Conservation (phyloP, 2,329 filamentous ascomycete species). For the Zopfia rhizophila region DNA sequence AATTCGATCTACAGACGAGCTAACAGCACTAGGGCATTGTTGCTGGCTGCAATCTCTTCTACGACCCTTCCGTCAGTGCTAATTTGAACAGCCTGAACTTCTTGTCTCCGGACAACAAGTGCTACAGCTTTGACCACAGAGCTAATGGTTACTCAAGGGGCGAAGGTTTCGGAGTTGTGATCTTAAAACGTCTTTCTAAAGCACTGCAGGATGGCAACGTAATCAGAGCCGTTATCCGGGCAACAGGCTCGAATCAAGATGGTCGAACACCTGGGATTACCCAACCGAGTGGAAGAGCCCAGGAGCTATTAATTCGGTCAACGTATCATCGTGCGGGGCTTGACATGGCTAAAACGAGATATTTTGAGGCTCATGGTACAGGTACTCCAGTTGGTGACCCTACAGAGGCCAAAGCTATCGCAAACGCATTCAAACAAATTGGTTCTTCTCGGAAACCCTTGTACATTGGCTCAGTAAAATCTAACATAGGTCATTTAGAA, state of each 20-base stretch:
- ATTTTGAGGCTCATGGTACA: conserved; percentile 62
- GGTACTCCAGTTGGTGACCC: conserved; percentile 65
- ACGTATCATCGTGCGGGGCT: conserved; percentile 52
- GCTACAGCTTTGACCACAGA: conserved; percentile 57
- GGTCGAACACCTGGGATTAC: conserved; percentile 37
- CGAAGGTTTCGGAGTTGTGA: conserved; percentile 67
- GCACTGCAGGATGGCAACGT: conserved; percentile 57
- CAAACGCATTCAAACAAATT: conserved; percentile 26
- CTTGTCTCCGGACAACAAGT: conserved; percentile 45
- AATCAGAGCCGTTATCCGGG: conserved; percentile 43
- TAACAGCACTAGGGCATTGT: not conserved
- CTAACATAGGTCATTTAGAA: conserved; percentile 40
- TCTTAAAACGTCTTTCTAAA: conserved; percentile 66
- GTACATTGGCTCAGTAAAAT: conserved; percentile 33
- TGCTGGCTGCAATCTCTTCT: not conserved
- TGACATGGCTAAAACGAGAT: conserved; percentile 36
- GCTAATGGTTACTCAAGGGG: conserved; percentile 73
- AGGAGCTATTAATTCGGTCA: conserved; percentile 39
- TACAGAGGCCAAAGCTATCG: conserved; percentile 37
- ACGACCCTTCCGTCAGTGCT: conserved; percentile 4
- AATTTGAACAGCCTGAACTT: conserved; percentile 28
- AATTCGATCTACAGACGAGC: not conserved
- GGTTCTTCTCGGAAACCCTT: conserved; percentile 8
- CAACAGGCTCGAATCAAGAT: conserved; percentile 38
- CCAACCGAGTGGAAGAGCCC: conserved; percentile 55